These are phyloP conservation scores for Aquanectria penicillioides DNA, from an alignment of 2,329 filamentous ascomycete genomes.

Conservation along the genomic window DNA sequence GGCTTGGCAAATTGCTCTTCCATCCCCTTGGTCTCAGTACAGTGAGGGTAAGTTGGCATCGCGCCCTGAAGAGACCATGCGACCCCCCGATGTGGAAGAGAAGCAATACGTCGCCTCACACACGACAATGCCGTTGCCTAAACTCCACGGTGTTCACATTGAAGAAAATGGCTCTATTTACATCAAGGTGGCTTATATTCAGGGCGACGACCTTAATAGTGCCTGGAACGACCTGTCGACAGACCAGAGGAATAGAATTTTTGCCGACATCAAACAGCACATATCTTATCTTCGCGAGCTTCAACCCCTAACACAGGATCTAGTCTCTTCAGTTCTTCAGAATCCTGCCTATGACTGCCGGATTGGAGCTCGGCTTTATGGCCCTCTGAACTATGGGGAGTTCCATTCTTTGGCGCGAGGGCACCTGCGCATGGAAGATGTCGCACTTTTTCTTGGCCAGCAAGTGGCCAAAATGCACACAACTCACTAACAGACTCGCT, in stretches of 20 bases:
- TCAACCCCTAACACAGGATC: conserved; percentile 30
- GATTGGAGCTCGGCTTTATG: conserved; percentile 39
- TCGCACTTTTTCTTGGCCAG: conserved; percentile 34
- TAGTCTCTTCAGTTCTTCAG: conserved; percentile 39
- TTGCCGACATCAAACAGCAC: conserved; percentile 37
- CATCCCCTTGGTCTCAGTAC: conserved; percentile 20
- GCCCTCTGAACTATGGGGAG: conserved; percentile 37
- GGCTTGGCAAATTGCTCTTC: conserved; percentile 41
- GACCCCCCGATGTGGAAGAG: conserved; percentile 42
- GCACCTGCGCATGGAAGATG: conserved; percentile 34
- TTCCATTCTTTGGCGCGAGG: conserved; percentile 41
- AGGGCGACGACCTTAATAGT: conserved; percentile 28
- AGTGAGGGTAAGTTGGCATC: conserved; percentile 41
- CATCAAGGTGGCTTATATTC: conserved; percentile 42
- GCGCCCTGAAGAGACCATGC: conserved; percentile 45
- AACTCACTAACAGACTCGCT: conserved; percentile 32
- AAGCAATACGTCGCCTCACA: conserved; percentile 43
- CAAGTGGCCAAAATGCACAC: conserved; percentile 39
- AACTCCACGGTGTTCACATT: conserved; percentile 38
- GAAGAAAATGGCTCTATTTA: conserved; percentile 26
- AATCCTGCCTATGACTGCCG: conserved; percentile 40
- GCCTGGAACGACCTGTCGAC: conserved; percentile 34
- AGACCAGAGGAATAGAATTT: conserved; percentile 31
- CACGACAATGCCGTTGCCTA: conserved; percentile 42
- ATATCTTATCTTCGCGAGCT: conserved; percentile 38